Conservation (phyloP, 2,329 filamentous ascomycete genomes). For the Dothidotthia symphoricarpi region DNA sequence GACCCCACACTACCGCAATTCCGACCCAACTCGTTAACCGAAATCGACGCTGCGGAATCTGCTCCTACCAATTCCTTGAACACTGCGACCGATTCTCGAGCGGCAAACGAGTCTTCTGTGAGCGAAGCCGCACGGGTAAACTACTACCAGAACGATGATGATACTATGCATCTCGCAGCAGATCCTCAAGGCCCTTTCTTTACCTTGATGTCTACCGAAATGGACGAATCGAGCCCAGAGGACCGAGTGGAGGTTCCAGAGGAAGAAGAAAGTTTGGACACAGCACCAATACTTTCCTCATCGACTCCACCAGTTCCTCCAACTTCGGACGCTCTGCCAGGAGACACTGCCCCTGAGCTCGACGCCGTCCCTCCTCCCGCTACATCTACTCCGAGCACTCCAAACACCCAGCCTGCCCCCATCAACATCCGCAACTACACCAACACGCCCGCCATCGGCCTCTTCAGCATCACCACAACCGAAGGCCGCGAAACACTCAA, state of each 20-base stretch:
- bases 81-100: too few species aligned
- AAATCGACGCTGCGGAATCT: constrained; percentile 3
- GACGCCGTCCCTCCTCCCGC: neutral
- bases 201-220: constrained; percentile 1
- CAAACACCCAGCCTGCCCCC: neutral
- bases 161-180: neutral
- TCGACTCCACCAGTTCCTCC: neutral
- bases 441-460: constrained; percentile 17
- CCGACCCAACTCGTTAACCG: constrained; percentile 53
- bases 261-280: neutral
- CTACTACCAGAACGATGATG: constrained; percentile 1
- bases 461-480: constrained; percentile 8
- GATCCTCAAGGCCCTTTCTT: constrained; percentile 11
- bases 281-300: neutral
- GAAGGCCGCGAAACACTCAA: constrained; percentile 1
- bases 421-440: constrained; percentile 11
- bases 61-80: too few species aligned
- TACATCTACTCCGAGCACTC: neutral
- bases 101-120: too few species aligned
- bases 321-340: neutral
- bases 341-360: neutral
- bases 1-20: constrained; percentile 70
- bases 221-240: neutral
- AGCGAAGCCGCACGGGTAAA: neutral
- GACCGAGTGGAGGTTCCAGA: neutral